These are phyloP conservation scores for Gardenia jasminoides DNA, from an alignment of 257 asterid genomes.

Conservation along the genomic window DNA sequence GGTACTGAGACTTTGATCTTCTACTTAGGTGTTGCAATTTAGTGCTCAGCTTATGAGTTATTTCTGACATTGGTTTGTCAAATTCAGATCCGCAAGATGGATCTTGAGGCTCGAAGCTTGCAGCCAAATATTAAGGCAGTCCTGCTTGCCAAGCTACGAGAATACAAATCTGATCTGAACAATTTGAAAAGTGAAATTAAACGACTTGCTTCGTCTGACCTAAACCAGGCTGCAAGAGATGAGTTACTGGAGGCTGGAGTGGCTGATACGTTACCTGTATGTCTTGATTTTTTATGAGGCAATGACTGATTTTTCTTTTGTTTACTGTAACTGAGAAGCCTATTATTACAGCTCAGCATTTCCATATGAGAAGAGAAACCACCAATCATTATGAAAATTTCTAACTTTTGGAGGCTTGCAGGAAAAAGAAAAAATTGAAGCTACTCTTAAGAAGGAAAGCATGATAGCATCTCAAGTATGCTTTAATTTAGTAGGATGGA, in stretches of 20 bases:
- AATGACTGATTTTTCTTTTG: not conserved
- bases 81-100: conserved; percentile 78
- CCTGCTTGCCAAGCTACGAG: conserved; percentile 90
- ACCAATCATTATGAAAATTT: not conserved
- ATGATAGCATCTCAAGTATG: not conserved
- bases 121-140: conserved; percentile 77
- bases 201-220: conserved; percentile 50
- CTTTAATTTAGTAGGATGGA: not conserved
- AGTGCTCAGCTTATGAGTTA: not conserved
- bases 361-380: not conserved
- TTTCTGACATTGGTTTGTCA: conserved; percentile 21
- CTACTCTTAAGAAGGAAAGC: not conserved
- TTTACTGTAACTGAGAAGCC: not conserved
- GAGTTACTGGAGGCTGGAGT: conserved; percentile 80
- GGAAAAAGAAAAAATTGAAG: not conserved
- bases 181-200: conserved; percentile 85
- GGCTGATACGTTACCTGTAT: conserved; percentile 71
- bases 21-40: not conserved
- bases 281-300: conserved; percentile 14
- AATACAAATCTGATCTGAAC: conserved; percentile 85
- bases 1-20: conserved; percentile 33
- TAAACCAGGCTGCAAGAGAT: conserved; percentile 76
- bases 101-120: conserved; percentile 93
- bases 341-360: not conserved
- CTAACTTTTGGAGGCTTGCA: not conserved